phyloP scores from a whole-genome alignment of 2,329 filamentous ascomycete species.

The Paecilomyces sp. region DNA sequence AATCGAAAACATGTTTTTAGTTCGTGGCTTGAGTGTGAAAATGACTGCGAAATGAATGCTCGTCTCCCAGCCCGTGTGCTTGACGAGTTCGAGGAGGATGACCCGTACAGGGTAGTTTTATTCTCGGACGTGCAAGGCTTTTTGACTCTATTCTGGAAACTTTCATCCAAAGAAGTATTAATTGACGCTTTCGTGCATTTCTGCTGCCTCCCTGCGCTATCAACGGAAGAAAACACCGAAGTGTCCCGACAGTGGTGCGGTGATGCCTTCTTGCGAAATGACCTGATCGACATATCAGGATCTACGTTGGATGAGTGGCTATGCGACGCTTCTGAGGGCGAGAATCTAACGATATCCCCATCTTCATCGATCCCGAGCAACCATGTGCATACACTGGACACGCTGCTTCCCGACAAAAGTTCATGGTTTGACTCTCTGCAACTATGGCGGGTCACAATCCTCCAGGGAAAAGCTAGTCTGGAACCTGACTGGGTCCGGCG shows the following conservation, averaged over 20 bases:
- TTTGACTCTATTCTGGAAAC: conserved; percentile 36
- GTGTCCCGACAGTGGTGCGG: conserved; percentile 32
- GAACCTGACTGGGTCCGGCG: conserved; percentile 44
- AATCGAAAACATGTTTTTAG: conserved; percentile 25
- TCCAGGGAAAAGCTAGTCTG: conserved; percentile 24
- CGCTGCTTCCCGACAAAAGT: conserved; percentile 43
- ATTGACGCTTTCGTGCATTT: conserved; percentile 67
- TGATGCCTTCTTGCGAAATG: conserved; percentile 50
- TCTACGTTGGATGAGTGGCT: conserved; percentile 19
- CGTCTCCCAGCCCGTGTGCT: conserved; percentile 63
- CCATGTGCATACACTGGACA: conserved; percentile 41
- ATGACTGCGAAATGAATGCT: conserved; percentile 40
- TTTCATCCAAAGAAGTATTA: conserved; percentile 39
- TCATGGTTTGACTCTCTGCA: conserved; percentile 43
- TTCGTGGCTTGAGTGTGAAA: conserved; percentile 49
- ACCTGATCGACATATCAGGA: conserved; percentile 23
- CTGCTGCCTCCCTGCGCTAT: conserved; percentile 53
- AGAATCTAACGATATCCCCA: conserved; percentile 11
- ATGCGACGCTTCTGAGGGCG: conserved; percentile 1
- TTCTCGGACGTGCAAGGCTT: conserved; percentile 66
- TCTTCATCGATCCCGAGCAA: conserved; percentile 30
- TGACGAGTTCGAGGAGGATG: conserved; percentile 69
- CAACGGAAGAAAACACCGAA: conserved; percentile 13
- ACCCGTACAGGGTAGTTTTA: conserved; percentile 76
- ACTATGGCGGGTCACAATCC: conserved; percentile 19